Evolutionary conservation across 2,329 filamentous ascomycete genomes (phyloP).

Genomic region (Neofusicoccum cordaticola): DNA sequence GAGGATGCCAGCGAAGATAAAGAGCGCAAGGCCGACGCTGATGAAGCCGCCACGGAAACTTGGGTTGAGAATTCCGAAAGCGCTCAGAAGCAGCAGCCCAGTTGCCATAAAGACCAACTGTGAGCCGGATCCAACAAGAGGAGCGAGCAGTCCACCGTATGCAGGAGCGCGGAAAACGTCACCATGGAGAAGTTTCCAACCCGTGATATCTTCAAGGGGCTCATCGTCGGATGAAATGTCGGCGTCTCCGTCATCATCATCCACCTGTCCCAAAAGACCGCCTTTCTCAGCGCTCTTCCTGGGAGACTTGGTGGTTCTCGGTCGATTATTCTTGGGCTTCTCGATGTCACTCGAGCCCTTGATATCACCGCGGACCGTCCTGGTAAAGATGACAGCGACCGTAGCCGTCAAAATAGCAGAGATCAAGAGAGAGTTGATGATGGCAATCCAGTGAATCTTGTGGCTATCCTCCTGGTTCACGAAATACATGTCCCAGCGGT

Average conservation of each 20-base stretch:
- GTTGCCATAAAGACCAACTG: slow-evolving; percentile 80
- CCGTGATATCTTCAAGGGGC: slow-evolving; percentile 72
- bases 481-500: slow-evolving; percentile 87
- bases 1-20: slow-evolving; percentile 78
- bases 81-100: slow-evolving; percentile 69
- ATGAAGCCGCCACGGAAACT: slow-evolving; percentile 88
- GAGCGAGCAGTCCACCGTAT: slow-evolving; percentile 70
- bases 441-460: slow-evolving; percentile 83
- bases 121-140: slow-evolving; percentile 79
- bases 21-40: slow-evolving; percentile 77
- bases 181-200: slow-evolving; percentile 86
- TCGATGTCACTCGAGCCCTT: slow-evolving; percentile 66
- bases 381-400: slow-evolving; percentile 75
- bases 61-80: slow-evolving; percentile 75
- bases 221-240: slow-evolving; percentile 68
- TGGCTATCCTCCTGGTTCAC: slow-evolving; percentile 80
- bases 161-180: slow-evolving; percentile 78
- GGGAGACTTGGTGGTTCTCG: slow-evolving; percentile 46
- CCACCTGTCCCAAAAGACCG: slow-evolving; percentile 59
- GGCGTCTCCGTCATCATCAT: slow-evolving; percentile 54
- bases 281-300: slow-evolving; percentile 52
- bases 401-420: slow-evolving; percentile 74
- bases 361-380: slow-evolving; percentile 75
- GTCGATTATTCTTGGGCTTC: slow-evolving; percentile 56
- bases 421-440: slow-evolving; percentile 82